phyloP scores from a whole-genome alignment of 768 basidiomycete species.

The Amyloporia xantha region DNA sequence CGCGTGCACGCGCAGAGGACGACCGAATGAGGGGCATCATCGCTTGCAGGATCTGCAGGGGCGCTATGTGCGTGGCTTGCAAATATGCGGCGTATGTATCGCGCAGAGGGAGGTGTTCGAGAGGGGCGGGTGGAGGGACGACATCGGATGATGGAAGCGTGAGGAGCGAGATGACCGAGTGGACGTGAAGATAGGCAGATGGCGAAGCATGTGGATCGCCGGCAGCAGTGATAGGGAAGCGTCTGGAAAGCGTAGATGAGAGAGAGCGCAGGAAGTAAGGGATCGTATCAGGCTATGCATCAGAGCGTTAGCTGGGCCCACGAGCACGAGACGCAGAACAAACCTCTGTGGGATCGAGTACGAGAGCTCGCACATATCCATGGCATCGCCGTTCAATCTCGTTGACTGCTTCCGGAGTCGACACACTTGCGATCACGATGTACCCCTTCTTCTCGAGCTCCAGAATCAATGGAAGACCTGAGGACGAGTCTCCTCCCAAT shows the following conservation, averaged over 20 bases:
- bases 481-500: conserved; percentile 71
- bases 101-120: conserved; percentile 63
- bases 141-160: conserved; percentile 38
- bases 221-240: conserved; percentile 69
- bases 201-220: conserved; percentile 78
- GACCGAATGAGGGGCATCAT: conserved; percentile 72
- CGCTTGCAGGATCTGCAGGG: conserved; percentile 70
- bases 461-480: conserved; percentile 64
- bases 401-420: conserved; percentile 57
- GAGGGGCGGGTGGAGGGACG: conserved; percentile 43
- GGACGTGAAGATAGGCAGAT: conserved; percentile 60
- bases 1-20: conserved; percentile 47
- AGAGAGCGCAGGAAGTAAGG: conserved; percentile 77
- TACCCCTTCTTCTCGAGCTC: conserved; percentile 76
- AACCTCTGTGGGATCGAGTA: conserved; percentile 77
- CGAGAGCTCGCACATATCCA: conserved; percentile 76
- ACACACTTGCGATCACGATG: conserved; percentile 77
- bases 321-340: conserved; percentile 8
- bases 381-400: conserved; percentile 57
- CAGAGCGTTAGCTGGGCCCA: not conserved
- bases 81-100: conserved; percentile 65
- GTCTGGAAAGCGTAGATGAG: conserved; percentile 69
- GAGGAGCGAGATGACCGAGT: conserved; percentile 73
- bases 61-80: conserved; percentile 67
- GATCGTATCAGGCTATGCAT: conserved; percentile 57